Evolutionary conservation across 2,329 filamentous ascomycete genomes (phyloP).

Genomic region (Fusarium sacchari): DNA sequence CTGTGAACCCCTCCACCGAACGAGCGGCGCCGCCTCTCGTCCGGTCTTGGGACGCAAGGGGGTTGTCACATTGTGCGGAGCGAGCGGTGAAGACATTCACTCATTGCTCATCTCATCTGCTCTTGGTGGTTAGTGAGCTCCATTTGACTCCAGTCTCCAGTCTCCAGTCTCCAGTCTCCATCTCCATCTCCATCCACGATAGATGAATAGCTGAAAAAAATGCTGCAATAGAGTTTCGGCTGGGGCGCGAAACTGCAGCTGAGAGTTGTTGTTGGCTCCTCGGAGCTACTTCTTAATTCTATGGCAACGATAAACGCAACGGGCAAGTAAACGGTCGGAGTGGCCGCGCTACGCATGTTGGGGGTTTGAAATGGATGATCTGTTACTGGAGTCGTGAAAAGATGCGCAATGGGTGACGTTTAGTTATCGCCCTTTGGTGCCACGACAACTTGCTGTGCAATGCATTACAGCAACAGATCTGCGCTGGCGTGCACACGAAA

Average conservation of each 20-base stretch:
- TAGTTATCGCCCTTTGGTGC: slow-evolving; percentile 25
- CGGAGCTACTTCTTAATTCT: slow-evolving; percentile 8
- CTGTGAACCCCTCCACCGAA: slow-evolving; percentile 11
- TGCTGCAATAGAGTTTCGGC: slow-evolving; percentile 23
- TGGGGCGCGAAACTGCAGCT: slow-evolving; percentile 16
- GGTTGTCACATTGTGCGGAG: slow-evolving; percentile 19
- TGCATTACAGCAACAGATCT: slow-evolving; percentile 20
- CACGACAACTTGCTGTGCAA: slow-evolving; percentile 23
- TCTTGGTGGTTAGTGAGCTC: slow-evolving; percentile 2
- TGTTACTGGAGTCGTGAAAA: slow-evolving; percentile 22
- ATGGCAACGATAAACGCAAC: background rate
- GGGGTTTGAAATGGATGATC: slow-evolving; percentile 18
- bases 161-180: background rate
- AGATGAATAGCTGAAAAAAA: background rate
- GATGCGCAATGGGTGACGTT: slow-evolving; percentile 27
- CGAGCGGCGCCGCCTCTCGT: slow-evolving; percentile 21
- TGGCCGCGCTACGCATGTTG: background rate
- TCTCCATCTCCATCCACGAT: background rate
- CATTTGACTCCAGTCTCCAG: background rate
- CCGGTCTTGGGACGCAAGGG: slow-evolving; percentile 29
- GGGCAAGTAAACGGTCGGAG: background rate
- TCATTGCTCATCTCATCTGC: too few species aligned
- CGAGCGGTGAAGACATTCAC: slow-evolving; percentile 30
- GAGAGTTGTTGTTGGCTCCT: background rate
- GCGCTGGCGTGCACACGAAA: slow-evolving; percentile 33